phyloP scores from a whole-genome alignment of 306 rosid genomes.

The Erythrophleum fordii region DNA sequence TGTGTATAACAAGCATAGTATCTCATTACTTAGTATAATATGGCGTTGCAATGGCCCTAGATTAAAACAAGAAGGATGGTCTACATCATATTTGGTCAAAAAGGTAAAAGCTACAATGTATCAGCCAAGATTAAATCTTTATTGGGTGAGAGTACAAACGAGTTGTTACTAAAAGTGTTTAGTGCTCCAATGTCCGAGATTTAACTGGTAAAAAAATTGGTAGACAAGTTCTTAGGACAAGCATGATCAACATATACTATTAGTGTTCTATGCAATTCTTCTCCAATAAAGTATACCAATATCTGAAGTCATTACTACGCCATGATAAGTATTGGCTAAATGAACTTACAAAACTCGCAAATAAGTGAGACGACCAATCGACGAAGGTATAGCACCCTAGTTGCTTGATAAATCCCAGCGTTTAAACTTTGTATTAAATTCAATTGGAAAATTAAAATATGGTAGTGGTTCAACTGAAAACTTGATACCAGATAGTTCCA shows the following conservation, averaged over 20 bases:
- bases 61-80: not conserved
- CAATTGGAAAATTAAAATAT: not conserved
- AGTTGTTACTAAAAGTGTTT: constrained; percentile 58
- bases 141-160: constrained; percentile 48
- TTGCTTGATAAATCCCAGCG: constrained; percentile 71
- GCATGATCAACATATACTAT: constrained; percentile 1
- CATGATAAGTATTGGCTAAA: not conserved
- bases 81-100: not conserved
- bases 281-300: not conserved
- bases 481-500: too few relatives aligned
- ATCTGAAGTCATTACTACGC: not conserved
- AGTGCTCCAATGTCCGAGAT: constrained; percentile 71
- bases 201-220: constrained; percentile 69
- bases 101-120: not conserved
- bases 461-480: not conserved
- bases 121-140: not conserved
- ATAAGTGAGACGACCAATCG: constrained; percentile 61
- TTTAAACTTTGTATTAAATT: constrained; percentile 5
- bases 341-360: constrained; percentile 58
- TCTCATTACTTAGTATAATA: too few relatives aligned
- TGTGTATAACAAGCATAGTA: too few relatives aligned
- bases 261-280: not conserved
- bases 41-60: too few relatives aligned
- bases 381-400: constrained; percentile 75
- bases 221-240: constrained; percentile 67